A percentile compares a stretch with the other conserved stretches of the same genome.
phyloP scores from a whole-genome alignment of 768 basidiomycete species.

The Galerina marginata region DNA sequence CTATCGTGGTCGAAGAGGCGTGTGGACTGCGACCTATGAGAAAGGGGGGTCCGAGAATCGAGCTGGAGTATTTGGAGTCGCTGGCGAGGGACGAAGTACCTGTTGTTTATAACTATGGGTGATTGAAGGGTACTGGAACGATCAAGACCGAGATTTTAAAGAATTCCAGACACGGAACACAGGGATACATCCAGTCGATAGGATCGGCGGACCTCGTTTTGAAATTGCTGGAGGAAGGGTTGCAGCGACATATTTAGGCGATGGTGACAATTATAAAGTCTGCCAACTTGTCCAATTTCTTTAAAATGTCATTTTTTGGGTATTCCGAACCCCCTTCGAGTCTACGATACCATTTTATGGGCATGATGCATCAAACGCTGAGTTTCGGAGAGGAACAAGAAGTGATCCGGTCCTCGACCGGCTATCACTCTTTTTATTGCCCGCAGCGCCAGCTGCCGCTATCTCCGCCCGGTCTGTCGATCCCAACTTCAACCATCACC shows the following conservation, averaged over 20 bases:
- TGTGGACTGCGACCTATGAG: slow-evolving; percentile 70
- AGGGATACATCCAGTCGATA: slow-evolving; percentile 18
- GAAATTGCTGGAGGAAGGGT: slow-evolving; percentile 10
- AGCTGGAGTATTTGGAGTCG: slow-evolving; percentile 5
- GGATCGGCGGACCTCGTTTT: slow-evolving; percentile 19
- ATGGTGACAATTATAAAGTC: too few species aligned
- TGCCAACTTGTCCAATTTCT: too few species aligned
- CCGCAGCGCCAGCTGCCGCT: too few species aligned
- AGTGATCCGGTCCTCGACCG: too few species aligned
- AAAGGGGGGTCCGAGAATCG: slow-evolving; percentile 65
- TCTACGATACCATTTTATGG: too few species aligned
- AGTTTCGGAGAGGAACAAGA: too few species aligned
- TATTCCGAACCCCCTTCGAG: too few species aligned
- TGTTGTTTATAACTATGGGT: slow-evolving; percentile 54
- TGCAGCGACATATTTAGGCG: background rate
- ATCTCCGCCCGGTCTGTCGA: too few species aligned
- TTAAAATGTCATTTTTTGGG: too few species aligned
- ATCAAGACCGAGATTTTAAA: background rate
- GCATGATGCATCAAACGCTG: too few species aligned
- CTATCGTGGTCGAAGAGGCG: slow-evolving; percentile 53
- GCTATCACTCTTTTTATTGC: too few species aligned
- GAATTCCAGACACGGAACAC: slow-evolving; percentile 15
- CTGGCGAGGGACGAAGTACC: slow-evolving; percentile 15
- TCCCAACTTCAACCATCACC: too few species aligned
- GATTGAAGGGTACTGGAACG: slow-evolving; percentile 23